Percentiles rank a stretch among this genome's conserved stretches.
Conservation (phyloP, 305 asterid species). For the Petunia hybrid region DNA sequence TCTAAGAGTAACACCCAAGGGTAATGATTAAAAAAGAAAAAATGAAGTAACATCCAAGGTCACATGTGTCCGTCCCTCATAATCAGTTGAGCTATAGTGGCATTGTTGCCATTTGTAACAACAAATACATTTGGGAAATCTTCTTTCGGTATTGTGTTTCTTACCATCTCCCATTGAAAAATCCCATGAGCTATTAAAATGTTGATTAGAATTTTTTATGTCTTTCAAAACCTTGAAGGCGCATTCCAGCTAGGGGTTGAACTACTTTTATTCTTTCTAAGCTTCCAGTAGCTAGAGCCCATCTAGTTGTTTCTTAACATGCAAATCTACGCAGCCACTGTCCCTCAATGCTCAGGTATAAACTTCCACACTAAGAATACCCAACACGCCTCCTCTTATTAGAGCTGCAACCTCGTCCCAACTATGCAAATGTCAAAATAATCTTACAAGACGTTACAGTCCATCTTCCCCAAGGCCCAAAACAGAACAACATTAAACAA, state of each 20-base stretch:
- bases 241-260: neutral
- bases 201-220: neutral
- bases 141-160: neutral
- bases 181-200: neutral
- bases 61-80: neutral
- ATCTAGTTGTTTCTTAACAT: conserved; percentile 4
- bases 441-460: conserved; percentile 6
- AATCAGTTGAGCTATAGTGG: conserved; percentile 6
- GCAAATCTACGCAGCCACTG: neutral
- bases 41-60: conserved; percentile 16
- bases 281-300: neutral
- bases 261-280: neutral
- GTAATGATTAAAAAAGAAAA: too few species aligned
- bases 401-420: conserved; percentile 5
- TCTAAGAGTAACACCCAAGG: conserved; percentile 19
- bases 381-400: neutral
- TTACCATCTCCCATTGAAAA: neutral
- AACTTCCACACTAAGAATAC: conserved; percentile 11
- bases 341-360: neutral
- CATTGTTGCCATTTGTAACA: neutral
- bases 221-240: neutral
- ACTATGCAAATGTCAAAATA: neutral
- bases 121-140: neutral
- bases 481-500: neutral
- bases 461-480: neutral